A percentile compares a stretch with the other conserved stretches of the same genome.
These are phyloP conservation scores for Acer campestre DNA, from an alignment of 345 rosid genomes.

Conservation along the genomic window DNA sequence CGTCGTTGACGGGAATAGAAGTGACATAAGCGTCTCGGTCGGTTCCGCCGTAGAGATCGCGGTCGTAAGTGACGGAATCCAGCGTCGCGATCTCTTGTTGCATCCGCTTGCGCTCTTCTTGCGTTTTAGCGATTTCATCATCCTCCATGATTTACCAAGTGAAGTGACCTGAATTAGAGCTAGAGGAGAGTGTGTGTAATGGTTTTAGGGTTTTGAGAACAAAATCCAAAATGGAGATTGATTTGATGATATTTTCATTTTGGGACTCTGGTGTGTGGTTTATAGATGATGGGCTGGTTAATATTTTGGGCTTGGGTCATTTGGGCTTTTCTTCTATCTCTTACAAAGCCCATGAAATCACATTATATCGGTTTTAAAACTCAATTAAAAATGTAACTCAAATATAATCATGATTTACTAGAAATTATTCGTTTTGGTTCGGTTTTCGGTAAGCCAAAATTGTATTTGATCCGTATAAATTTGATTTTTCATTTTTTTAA, in stretches of 20 bases:
- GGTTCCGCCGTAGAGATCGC: conserved; percentile 76
- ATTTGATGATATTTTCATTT: neutral
- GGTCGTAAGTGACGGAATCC: conserved; percentile 67
- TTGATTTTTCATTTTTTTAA: too few species aligned
- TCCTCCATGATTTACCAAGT: conserved; percentile 35
- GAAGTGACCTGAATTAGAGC: neutral
- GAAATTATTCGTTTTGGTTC: too few species aligned
- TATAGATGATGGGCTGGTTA: neutral
- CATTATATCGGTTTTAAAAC: too few species aligned
- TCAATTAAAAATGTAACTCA: too few species aligned
- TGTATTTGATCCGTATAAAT: too few species aligned
- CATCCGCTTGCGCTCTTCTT: conserved; percentile 72
- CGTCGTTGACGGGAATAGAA: conserved; percentile 85
- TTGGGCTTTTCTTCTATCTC: neutral
- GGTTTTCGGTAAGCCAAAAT: too few species aligned
- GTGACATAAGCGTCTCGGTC: conserved; percentile 67
- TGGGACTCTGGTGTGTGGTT: neutral
- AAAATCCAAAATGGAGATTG: neutral
- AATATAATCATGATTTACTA: too few species aligned
- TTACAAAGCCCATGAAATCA: neutral
- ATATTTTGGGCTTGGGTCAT: neutral
- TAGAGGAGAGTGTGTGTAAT: too few species aligned
- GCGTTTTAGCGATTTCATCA: conserved; percentile 81
- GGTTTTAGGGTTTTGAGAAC: neutral
- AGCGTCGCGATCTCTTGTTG: conserved; percentile 84